These are phyloP conservation scores for Trypanosoma caninum DNA, from an alignment of 208 protist species.

Conservation along the genomic window DNA sequence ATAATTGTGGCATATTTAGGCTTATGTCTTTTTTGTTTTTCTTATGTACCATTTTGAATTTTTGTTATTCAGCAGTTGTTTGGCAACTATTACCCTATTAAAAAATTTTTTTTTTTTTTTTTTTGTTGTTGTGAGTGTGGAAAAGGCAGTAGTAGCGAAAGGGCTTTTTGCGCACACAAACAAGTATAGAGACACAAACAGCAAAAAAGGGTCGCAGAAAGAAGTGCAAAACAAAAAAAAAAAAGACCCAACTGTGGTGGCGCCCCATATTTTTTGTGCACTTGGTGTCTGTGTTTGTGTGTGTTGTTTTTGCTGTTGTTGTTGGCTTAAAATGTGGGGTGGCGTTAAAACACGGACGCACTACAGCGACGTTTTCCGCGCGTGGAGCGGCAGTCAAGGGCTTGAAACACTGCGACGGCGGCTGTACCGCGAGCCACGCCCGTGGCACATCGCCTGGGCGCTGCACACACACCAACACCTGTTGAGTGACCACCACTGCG, in stretches of 20 bases:
- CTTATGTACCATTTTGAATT: neutral
- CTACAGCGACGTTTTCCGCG: constrained; percentile 65
- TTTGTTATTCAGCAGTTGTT: too few species aligned
- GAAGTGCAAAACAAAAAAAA: too few species aligned
- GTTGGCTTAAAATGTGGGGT: constrained; percentile 56
- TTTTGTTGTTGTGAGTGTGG: too few species aligned
- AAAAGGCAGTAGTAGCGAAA: too few species aligned
- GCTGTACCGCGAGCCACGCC: constrained; percentile 76
- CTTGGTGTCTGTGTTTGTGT: neutral
- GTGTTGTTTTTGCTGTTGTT: neutral
- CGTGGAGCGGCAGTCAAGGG: constrained; percentile 64
- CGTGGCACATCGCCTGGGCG: constrained; percentile 73
- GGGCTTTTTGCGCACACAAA: too few species aligned
- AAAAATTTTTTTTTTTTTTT: constrained; percentile 19
- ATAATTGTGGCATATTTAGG: too few species aligned
- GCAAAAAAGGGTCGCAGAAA: too few species aligned
- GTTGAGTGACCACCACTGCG: constrained; percentile 76
- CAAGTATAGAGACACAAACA: too few species aligned
- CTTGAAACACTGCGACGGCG: constrained; percentile 55
- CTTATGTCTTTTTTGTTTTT: neutral
- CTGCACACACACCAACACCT: constrained; percentile 71
- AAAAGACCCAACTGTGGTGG: too few species aligned
- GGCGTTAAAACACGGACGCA: constrained; percentile 70
- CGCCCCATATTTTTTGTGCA: too few species aligned
- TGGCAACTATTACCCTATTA: too few species aligned